Evolutionary conservation across 805 yeast genomes (phyloP).

Genomic region (Candida nanaspora): DNA sequence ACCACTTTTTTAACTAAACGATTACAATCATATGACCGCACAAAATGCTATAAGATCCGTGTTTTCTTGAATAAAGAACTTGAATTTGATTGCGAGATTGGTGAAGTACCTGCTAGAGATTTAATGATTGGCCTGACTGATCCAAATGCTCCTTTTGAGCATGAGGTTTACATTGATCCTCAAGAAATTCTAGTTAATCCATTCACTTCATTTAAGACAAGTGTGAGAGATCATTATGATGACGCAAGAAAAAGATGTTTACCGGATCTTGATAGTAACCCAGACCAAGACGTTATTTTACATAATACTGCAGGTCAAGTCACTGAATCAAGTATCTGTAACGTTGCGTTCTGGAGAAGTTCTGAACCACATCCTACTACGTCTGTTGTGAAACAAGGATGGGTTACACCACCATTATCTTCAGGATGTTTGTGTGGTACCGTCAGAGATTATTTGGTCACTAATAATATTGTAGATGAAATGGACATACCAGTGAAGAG

Average conservation of each 20-base stretch:
- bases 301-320: constrained; percentile 52
- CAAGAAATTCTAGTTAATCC: constrained; percentile 51
- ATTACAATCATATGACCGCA: constrained; percentile 20
- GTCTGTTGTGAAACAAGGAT: constrained; percentile 31
- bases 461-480: constrained; percentile 47
- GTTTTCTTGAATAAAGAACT: constrained; percentile 29
- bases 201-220: constrained; percentile 85
- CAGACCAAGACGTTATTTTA: constrained; percentile 58
- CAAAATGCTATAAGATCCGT: constrained; percentile 40
- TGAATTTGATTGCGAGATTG: constrained; percentile 24
- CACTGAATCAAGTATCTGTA: constrained; percentile 80
- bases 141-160: constrained; percentile 18
- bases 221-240: constrained; percentile 57
- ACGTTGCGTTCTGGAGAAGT: constrained; percentile 54
- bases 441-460: constrained; percentile 56
- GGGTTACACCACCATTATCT: constrained; percentile 77
- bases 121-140: not conserved
- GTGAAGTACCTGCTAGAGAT: constrained; percentile 14
- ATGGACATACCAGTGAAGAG: constrained; percentile 37
- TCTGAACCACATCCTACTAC: constrained; percentile 17
- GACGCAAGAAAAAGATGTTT: constrained; percentile 49
- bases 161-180: constrained; percentile 59
- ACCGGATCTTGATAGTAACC: constrained; percentile 20
- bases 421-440: constrained; percentile 86
- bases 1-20: constrained; percentile 33